phyloP scores from a whole-genome alignment of 2,329 filamentous ascomycete species.

The Harringtonia lauricola region DNA sequence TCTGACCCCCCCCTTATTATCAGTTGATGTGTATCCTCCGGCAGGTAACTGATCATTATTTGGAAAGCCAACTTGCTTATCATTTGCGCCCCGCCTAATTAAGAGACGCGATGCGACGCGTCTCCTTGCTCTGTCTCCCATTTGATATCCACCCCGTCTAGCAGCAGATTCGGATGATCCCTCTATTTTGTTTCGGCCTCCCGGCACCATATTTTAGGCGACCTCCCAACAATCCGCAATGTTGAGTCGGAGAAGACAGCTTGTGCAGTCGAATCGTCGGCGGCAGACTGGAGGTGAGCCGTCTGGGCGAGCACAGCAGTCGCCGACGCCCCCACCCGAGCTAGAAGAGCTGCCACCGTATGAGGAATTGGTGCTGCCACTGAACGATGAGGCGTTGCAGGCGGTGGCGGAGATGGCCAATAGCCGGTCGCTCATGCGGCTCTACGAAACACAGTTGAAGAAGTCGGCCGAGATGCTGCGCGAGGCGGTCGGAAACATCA shows the following conservation, averaged over 20 bases:
- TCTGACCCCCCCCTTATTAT: no score
- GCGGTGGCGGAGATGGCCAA: conserved; percentile 31
- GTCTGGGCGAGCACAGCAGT: not conserved
- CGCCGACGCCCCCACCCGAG: not conserved
- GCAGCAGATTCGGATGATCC: no score
- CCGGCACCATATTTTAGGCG: no score
- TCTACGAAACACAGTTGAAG: conserved; percentile 35
- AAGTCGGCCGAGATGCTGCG: conserved; percentile 32
- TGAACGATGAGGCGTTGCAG: conserved; percentile 26
- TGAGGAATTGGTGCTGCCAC: conserved; percentile 34
- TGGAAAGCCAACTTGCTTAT: no score
- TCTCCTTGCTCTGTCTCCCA: not conserved
- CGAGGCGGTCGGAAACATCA: conserved; percentile 31
- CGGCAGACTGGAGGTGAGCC: not conserved
- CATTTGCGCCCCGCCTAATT: no score
- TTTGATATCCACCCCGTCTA: no score
- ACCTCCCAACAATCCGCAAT: not conserved
- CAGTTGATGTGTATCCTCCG: no score
- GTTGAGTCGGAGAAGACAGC: conserved; percentile 5
- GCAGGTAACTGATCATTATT: no score
- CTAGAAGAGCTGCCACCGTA: conserved; percentile 34
- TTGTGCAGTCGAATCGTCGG: conserved; percentile 7
- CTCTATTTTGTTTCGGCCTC: no score
- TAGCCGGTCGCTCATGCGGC: conserved; percentile 25
- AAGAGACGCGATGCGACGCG: not conserved